These are phyloP conservation scores for Mrakia gelida DNA, from an alignment of 768 basidiomycete genomes.

Conservation along the genomic window DNA sequence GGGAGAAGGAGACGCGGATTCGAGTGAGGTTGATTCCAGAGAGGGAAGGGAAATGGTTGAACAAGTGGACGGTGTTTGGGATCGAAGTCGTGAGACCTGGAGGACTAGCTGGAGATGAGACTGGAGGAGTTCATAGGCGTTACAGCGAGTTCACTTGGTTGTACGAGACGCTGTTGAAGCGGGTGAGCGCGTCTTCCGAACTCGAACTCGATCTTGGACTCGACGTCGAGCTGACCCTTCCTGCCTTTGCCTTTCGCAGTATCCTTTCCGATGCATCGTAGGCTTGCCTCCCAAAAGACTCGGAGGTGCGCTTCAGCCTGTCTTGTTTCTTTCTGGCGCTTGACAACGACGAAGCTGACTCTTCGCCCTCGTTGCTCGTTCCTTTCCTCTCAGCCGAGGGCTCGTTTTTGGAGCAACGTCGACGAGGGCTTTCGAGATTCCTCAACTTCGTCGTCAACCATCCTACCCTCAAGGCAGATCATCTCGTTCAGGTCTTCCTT, in stretches of 20 bases:
- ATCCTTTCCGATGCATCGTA: constrained; percentile 84
- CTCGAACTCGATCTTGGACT: neutral
- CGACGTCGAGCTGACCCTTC: neutral
- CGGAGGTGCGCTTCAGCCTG: constrained; percentile 59
- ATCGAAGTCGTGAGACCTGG: constrained; percentile 66
- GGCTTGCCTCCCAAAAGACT: constrained; percentile 86
- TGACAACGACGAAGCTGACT: constrained; percentile 26
- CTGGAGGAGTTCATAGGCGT: constrained; percentile 65
- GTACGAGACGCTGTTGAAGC: constrained; percentile 74
- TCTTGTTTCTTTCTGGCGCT: constrained; percentile 9
- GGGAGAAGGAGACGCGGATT: constrained; percentile 73
- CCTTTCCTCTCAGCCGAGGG: constrained; percentile 77
- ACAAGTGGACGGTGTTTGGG: constrained; percentile 79
- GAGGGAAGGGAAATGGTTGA: constrained; percentile 81
- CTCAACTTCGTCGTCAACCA: constrained; percentile 85
- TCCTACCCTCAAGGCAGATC: constrained; percentile 84
- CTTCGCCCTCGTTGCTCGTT: neutral
- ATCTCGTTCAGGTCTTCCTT: constrained; percentile 72
- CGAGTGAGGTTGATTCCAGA: constrained; percentile 65
- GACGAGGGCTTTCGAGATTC: constrained; percentile 74
- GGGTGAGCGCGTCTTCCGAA: constrained; percentile 52
- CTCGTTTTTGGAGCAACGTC: constrained; percentile 79
- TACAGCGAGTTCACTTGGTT: constrained; percentile 92
- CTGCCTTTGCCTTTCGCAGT: neutral
- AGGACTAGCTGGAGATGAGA: constrained; percentile 40